phyloP scores from a whole-genome alignment of 345 rosid genomes.

The Gossypium anomalum region DNA sequence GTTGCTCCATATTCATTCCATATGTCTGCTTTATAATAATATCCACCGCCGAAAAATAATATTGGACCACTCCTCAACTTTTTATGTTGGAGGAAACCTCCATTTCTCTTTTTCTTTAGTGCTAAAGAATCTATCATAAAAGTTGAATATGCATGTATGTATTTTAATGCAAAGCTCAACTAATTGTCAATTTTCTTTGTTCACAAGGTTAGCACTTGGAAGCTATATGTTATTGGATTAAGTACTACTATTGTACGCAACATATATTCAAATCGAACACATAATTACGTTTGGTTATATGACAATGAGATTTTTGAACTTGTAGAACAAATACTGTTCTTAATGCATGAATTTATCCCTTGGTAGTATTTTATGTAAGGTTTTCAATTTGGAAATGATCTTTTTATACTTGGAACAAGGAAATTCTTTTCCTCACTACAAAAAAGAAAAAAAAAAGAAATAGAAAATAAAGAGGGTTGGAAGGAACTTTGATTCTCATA shows the following conservation, averaged over 20 bases:
- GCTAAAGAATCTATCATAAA: background rate
- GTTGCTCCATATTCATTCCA: constrained; percentile 13
- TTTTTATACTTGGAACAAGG: no score
- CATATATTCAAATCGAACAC: no score
- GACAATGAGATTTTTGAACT: no score
- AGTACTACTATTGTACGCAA: no score
- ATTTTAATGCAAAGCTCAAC: background rate
- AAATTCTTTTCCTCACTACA: background rate
- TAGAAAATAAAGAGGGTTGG: background rate
- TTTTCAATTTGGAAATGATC: no score
- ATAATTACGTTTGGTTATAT: no score
- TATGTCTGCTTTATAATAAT: constrained; percentile 5
- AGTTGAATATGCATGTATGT: background rate
- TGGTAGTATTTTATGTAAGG: no score
- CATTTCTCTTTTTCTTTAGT: background rate
- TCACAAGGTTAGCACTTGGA: background rate
- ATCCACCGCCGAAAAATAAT: background rate
- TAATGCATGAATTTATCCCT: no score
- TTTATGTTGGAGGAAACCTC: background rate
- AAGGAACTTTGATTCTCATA: background rate
- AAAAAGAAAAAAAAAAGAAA: no score
- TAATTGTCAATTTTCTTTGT: background rate
- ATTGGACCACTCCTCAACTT: constrained; percentile 9
- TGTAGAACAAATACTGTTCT: no score
- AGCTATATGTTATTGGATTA: background rate